Percentiles rank a stretch among this genome's conserved stretches.
Conservation (phyloP, 805 yeast genomes). For the Saccharomycopsis sp. region DNA sequence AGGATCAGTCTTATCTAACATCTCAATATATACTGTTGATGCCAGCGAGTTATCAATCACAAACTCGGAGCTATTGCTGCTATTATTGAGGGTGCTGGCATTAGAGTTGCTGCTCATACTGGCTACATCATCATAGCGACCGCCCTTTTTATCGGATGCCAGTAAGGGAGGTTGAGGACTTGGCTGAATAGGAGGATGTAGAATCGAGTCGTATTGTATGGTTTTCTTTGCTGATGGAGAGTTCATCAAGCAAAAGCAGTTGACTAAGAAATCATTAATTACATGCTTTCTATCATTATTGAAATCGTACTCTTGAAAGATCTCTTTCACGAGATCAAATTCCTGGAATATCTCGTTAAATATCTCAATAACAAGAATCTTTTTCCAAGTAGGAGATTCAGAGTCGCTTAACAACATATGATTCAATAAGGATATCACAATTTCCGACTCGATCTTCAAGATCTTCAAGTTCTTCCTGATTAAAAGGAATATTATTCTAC, state of each 20-base stretch:
- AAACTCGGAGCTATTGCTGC: constrained; percentile 4
- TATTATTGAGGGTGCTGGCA: neutral
- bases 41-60: constrained; percentile 32
- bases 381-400: constrained; percentile 62
- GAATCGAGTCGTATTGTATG: constrained; percentile 31
- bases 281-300: constrained; percentile 52
- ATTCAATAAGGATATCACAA: constrained; percentile 65
- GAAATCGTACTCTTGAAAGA: constrained; percentile 60
- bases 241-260: constrained; percentile 33
- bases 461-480: constrained; percentile 54
- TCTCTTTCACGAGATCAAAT: constrained; percentile 40
- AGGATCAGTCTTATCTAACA: constrained; percentile 74
- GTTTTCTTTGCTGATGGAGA: constrained; percentile 27
- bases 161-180: neutral
- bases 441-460: constrained; percentile 73
- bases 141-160: neutral
- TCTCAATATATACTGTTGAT: constrained; percentile 58
- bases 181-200: constrained; percentile 27
- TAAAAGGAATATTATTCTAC: constrained; percentile 61
- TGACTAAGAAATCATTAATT: constrained; percentile 45
- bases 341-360: constrained; percentile 56
- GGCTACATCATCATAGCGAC: neutral
- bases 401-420: constrained; percentile 60
- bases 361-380: constrained; percentile 65
- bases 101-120: neutral